Evolutionary conservation across 2,329 filamentous ascomycete genomes (phyloP), one percentile per base, ranked within the genome.

Genomic region (Ploettnerulaceae sp.): DNA sequence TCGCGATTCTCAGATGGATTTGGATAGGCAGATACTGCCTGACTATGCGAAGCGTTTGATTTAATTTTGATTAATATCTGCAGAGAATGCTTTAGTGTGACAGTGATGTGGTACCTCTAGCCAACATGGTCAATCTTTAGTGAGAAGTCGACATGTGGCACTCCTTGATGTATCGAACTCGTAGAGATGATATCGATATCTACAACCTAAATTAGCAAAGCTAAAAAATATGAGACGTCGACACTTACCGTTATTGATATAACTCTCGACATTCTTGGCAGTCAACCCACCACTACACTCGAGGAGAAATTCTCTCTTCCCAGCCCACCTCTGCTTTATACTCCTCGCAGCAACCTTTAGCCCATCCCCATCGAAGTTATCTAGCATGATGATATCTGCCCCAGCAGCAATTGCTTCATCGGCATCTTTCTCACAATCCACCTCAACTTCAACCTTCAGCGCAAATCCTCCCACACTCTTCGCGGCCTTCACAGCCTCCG

Each of bases 111-210:
- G 21, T 24, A 9, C 2, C 5, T 17, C 14, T 28, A 44, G 11
- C 31, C 20, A 7, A 24, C 32, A 51, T 71, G 71, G 48, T 78
- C 66, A 54, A 98, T 90, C 73, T 98, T 98, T 57, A 98, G 74
- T 4, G 90, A 96, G 66, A 96, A 97, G 67, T 98, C 93, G 35
- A 98, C 82, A 64, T 96, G 89, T 22, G 86, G 81, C 3, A 94
- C 89, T 2, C 93, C 91, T 70, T 98, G 93, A 63, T 98, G 93
- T 62, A 98, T 96, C 42, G 87, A 91, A 65, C 90, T 96, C 33
- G 91, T 96, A 33, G 90, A 96, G 58, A 97, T 82, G 57, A 98
- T 90, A 67, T 98, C 93, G 57, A 98, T 82, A 68, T 97, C 89
- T 76, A 68, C 63, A 21, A 20, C 9, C 1, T 8, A 35, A 20